Base-by-base conservation (phyloP, 148 eudicot species). In the Fagopyrum esculentum region DNA sequence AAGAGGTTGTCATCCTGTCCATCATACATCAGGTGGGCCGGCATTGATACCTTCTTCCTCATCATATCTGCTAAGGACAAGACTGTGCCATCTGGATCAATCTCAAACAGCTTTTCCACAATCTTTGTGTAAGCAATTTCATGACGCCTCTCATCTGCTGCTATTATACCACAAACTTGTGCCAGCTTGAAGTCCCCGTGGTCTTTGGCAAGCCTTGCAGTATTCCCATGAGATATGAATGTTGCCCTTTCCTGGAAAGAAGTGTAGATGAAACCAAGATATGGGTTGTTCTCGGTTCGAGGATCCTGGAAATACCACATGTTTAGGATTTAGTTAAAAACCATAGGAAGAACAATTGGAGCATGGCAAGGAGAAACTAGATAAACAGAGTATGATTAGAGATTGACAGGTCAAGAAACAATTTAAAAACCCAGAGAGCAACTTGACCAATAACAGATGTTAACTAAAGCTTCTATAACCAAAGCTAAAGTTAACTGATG, bases 211-310 rank as follows among this genome's bases (percentile, higher is more conserved):
- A 79, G 77, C 74, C 83, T 80, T 8, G 87, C 87, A 10, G 87
- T 85, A n/a, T 85, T 85, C 50, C 83, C 87, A 11, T 85, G 87
- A 48, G 85, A 82, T 68, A 85, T 74, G 78, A 85, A 85, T 60
- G 87, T 85, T 22, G 87, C 87, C 74, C 85, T 77, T 76, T 85
- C 87, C 78, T 85, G 87, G 81, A 85, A 85, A 63, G 87, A 85
- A 43, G 87, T 85, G 81, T 85, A 85, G 66, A 85, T 85, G 85
- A 74, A 85, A 57, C 85, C 83, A 12, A 85, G 87, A 80, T 85
- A 85, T 3, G 87, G 87, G 52, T 76, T 85, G 73, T 85, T 85
- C 69, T 85, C 87, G 9, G 81, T 80, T 73, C 59, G 59, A 29
- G 85, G 85, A 43, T 85, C 85, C 87, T 84, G 79, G 47, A 69